Percentiles rank a stretch among this genome's conserved stretches.
Conservation (phyloP, 345 rosid genomes). For the Syzygium aromaticum region DNA sequence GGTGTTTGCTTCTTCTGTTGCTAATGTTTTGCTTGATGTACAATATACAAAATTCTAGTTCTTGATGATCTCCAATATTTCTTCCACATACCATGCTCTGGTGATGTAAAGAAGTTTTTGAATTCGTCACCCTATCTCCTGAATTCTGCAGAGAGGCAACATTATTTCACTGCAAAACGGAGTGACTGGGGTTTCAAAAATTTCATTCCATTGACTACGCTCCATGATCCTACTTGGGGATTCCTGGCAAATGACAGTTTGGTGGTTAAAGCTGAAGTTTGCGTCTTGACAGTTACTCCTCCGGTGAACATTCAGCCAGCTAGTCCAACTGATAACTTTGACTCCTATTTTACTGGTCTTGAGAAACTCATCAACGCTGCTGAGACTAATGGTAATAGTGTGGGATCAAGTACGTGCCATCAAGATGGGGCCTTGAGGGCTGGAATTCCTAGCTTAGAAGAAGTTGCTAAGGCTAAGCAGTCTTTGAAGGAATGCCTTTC, state of each 20-base stretch:
- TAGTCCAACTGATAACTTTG: background rate
- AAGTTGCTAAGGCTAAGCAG: constrained; percentile 1
- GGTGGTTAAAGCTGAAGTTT: background rate
- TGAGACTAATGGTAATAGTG: background rate
- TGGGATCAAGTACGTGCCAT: background rate
- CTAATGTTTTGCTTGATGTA: background rate
- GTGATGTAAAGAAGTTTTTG: background rate
- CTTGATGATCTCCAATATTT: background rate
- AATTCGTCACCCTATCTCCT: background rate
- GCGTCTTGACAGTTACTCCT: background rate
- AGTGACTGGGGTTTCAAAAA: background rate
- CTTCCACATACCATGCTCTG: background rate
- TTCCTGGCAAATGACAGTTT: background rate
- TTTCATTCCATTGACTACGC: background rate
- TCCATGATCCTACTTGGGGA: background rate
- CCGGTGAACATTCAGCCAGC: background rate
- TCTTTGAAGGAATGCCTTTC: constrained; percentile 9
- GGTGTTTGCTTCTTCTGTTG: background rate
- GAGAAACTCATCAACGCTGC: background rate
- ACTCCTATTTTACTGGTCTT: background rate
- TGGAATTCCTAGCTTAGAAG: background rate
- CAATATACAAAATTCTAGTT: background rate
- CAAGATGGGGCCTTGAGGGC: background rate
- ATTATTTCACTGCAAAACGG: background rate
- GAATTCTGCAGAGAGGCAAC: background rate